A percentile compares a stretch with the other conserved stretches of the same genome.
These are phyloP conservation scores for Mycena vitilis DNA, from an alignment of 768 basidiomycete species.

Conservation along the genomic window DNA sequence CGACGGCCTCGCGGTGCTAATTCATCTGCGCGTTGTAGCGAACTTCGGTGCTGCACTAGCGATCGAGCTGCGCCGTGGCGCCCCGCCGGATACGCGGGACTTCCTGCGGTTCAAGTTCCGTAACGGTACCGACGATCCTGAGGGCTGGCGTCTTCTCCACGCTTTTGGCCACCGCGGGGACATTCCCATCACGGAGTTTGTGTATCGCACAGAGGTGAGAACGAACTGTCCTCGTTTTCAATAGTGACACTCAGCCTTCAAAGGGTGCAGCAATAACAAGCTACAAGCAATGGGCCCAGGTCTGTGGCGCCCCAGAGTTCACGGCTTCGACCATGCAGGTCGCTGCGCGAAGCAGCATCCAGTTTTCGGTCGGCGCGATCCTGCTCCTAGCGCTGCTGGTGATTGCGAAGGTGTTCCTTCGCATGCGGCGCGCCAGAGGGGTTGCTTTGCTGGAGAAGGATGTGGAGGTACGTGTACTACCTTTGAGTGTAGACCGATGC, in stretches of 20 bases:
- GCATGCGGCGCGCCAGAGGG: background rate
- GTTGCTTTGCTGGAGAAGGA: too few relatives aligned
- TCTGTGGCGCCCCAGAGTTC: slow-evolving; percentile 47
- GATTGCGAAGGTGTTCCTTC: slow-evolving; percentile 6
- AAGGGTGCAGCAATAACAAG: slow-evolving; percentile 62
- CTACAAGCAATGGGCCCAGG: slow-evolving; percentile 65
- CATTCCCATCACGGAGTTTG: slow-evolving; percentile 86
- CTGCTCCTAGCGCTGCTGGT: slow-evolving; percentile 12
- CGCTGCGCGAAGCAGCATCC: background rate
- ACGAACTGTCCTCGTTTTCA: background rate
- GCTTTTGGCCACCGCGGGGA: slow-evolving; percentile 82
- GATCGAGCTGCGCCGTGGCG: slow-evolving; percentile 82
- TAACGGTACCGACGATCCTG: slow-evolving; percentile 71
- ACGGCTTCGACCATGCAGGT: background rate
- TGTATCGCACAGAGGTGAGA: slow-evolving; percentile 82
- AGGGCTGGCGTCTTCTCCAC: slow-evolving; percentile 73
- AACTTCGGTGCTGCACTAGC: slow-evolving; percentile 79
- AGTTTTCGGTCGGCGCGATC: slow-evolving; percentile 11
- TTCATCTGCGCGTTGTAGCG: slow-evolving; percentile 52
- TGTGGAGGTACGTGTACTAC: too few relatives aligned
- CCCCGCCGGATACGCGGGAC: slow-evolving; percentile 80
- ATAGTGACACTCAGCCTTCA: background rate
- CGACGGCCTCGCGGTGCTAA: background rate
- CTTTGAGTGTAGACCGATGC: too few relatives aligned
- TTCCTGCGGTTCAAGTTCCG: slow-evolving; percentile 88